Conservation (phyloP, 768 basidiomycete genomes). For the Tylopilus subfusipes region DNA sequence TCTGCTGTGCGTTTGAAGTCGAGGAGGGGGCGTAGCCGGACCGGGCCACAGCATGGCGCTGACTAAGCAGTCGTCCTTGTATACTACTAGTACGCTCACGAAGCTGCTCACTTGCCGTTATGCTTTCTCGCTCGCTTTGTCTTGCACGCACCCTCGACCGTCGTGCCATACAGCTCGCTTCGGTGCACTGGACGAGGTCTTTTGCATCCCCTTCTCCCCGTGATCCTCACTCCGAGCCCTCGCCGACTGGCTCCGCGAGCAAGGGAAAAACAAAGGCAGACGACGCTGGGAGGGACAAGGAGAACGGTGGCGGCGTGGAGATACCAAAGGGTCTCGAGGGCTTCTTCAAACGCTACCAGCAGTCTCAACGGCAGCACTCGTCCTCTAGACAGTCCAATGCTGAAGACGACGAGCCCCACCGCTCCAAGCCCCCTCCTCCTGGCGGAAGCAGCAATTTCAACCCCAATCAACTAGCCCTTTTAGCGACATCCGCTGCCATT, state of each 20-base stretch:
- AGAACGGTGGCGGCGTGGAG: slow-evolving; percentile 32
- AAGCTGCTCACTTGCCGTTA: slow-evolving; percentile 18
- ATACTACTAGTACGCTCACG: background rate
- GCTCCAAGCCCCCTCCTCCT: slow-evolving; percentile 50
- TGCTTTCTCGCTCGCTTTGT: slow-evolving; percentile 66
- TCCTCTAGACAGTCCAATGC: slow-evolving; percentile 27
- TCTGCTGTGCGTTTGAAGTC: slow-evolving; percentile 86
- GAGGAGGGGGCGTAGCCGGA: slow-evolving; percentile 35
- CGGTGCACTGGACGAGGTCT: slow-evolving; percentile 35
- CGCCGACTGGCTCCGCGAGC: slow-evolving; percentile 13
- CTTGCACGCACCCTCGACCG: slow-evolving; percentile 44
- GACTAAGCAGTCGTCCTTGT: slow-evolving; percentile 17
- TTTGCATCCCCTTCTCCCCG: slow-evolving; percentile 48
- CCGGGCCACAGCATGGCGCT: slow-evolving; percentile 1
- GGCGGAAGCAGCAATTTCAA: slow-evolving; percentile 48
- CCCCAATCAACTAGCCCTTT: slow-evolving; percentile 53
- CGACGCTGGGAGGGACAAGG: slow-evolving; percentile 32
- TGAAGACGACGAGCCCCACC: slow-evolving; percentile 30
- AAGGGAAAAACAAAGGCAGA: slow-evolving; percentile 36
- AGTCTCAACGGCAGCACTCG: slow-evolving; percentile 33
- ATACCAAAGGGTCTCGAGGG: slow-evolving; percentile 70
- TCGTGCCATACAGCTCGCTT: slow-evolving; percentile 35
- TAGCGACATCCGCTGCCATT: slow-evolving; percentile 58
- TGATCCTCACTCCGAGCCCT: slow-evolving; percentile 26
- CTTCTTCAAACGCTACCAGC: slow-evolving; percentile 68